phyloP scores from a whole-genome alignment of 495 filamentous ascomycete species.

The Talaromyces adpressus region DNA sequence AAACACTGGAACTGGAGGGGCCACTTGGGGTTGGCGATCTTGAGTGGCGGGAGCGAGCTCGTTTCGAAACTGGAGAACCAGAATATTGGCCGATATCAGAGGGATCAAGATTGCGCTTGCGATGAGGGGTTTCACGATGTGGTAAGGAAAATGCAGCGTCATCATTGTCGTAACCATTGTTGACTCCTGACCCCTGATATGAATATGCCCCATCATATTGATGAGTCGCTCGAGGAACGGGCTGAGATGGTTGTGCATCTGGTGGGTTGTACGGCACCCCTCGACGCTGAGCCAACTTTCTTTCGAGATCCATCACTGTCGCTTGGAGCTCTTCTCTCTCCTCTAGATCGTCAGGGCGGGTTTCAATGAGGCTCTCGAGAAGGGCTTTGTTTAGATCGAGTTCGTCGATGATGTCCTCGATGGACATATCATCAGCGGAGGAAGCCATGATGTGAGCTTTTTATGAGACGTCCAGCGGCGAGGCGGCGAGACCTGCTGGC shows the following conservation, averaged over 20 bases:
- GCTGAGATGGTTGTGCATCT: background rate
- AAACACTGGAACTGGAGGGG: background rate
- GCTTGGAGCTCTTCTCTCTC: conserved; percentile 19
- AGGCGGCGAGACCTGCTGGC: background rate
- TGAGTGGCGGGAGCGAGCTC: background rate
- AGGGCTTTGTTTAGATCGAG: conserved; percentile 31
- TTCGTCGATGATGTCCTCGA: conserved; percentile 26
- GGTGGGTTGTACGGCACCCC: conserved; percentile 6
- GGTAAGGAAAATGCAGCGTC: background rate
- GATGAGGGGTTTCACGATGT: background rate
- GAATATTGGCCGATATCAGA: conserved; percentile 4
- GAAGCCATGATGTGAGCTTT: conserved; percentile 12
- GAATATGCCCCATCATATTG: conserved; percentile 15
- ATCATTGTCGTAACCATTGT: background rate
- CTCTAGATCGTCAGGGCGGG: conserved; percentile 16
- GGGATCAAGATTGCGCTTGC: background rate
- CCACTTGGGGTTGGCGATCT: background rate
- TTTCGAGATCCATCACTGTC: conserved; percentile 14
- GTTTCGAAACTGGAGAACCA: background rate
- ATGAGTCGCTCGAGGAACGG: background rate
- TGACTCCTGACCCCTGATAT: background rate
- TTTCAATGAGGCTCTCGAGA: conserved; percentile 30
- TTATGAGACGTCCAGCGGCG: background rate
- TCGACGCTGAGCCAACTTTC: conserved; percentile 16
- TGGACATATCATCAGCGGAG: conserved; percentile 10